Base-by-base conservation (phyloP, 345 rosid genomes). In the Eucalyptus brandiana region DNA sequence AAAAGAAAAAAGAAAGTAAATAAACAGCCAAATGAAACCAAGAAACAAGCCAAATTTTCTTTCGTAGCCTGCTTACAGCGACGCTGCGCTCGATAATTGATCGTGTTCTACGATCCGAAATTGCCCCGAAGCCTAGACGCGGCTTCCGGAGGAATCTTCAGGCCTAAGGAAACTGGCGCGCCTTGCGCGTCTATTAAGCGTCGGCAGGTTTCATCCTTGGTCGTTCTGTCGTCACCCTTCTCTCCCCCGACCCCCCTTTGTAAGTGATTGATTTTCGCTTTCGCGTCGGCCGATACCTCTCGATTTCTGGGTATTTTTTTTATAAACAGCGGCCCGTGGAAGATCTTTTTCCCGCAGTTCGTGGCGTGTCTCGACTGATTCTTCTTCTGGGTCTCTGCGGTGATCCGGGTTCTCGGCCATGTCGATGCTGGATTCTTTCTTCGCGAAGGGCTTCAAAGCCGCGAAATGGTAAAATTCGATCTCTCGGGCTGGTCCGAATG, bases 361-460 rank as follows among this genome's bases (percentile, higher is more conserved):
- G 24, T 34, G 6, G 85, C 85, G 30, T 76, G 12, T 76, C 85
- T 76, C 45, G 28, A 23, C 16, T 23, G 47, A 18, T 11, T 72
- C 81, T 24, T 40, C 42, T 37, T 32, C 53, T 87, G 67, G 65
- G 80, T 56, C 15, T 40, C 15, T 48, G 49, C 58, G 9, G n/a
- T 54, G 24, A 34, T 86, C 86, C 24, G 69, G 69, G 47, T 40
- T 23, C 24, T 9, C 45, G 23, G 42, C 67, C 96, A 96, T 97
- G 96, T 94, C 99, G 93, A 91, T 95, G 94, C 94, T 97, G 91
- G 99, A 97, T 93, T 93, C 99, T 4, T 94, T 97, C 94, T 96
- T 97, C 96, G 95, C 91, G 89, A 97, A 95, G 93, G 98, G 98
- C 80, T 97, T 97, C 91, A 97, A 95, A 93, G 99, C 97, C 87